Base-by-base conservation (phyloP, 306 rosid species). In the Glycine latifolia region DNA sequence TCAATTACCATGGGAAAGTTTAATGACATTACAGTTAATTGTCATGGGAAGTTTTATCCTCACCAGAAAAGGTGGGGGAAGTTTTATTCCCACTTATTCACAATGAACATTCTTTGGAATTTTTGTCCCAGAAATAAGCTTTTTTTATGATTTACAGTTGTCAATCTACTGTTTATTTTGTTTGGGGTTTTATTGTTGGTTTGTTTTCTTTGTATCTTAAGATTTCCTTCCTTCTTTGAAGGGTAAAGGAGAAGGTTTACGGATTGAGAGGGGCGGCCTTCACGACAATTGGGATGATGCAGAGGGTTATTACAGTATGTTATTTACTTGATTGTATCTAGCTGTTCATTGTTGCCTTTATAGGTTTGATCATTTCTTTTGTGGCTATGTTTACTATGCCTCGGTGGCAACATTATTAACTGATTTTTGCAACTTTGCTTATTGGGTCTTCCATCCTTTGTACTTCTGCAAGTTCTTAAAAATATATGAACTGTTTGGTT, bases 281-380 rank as follows among this genome's bases (percentile, higher is more conserved):
- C 91, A 83, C 81, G 99, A 96, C 86, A 96, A 96, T 84, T 96
- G 99, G 99, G 99, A 96, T 68, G 99, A 93, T 89, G 97, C 98
- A 48, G 99, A 96, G 87, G 99, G 99, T 13, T 96, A 96, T 88
- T 96, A 96, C 77, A 91, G 98, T 93, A 85, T 92, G 97, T 89
- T 74, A 85, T 39, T 35, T 62, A 69, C 67, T 77, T n/a, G 33
- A n/a, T 49, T 81, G 17, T 75, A 50, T 7, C 62, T 77, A 12
- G 62, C 37, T 71, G 49, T 56, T 48, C 61, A 26, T 76, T 78
- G 37, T n/a, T 83, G 67, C 59, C 35, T 55, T 67, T 26, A 20
- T 14, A 49, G 61, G 11, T 52, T 55, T 77, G 31, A 66, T 55
- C 43, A 9, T 11, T 15, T 79, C 7, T 75, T 65, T 70, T 75